Conservation (phyloP, 495 filamentous ascomycete species). For the Neurospora sp. region DNA sequence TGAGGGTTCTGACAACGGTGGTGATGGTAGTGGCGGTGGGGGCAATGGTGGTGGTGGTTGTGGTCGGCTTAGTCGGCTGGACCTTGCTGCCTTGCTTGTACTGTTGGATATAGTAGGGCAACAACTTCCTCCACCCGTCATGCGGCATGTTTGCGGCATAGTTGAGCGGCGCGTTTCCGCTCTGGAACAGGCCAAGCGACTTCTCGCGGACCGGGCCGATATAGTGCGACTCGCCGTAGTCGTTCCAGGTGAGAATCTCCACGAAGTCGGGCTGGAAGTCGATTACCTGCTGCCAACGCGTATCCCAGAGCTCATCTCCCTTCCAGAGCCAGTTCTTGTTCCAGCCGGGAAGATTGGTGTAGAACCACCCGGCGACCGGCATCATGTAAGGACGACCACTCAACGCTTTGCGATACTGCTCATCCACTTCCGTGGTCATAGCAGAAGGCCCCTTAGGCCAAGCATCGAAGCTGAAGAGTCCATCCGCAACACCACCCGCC, state of each 20-base stretch:
- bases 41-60: not conserved
- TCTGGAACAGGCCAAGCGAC: slow-evolving; percentile 9
- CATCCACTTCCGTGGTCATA: slow-evolving; percentile 38
- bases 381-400: slow-evolving; percentile 43
- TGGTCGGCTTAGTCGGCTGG: not conserved
- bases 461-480: slow-evolving; percentile 49
- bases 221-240: slow-evolving; percentile 57
- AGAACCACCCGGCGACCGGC: slow-evolving; percentile 58
- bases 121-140: slow-evolving; percentile 16
- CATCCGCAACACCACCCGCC: slow-evolving; percentile 42
- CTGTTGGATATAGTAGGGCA: slow-evolving; percentile 16
- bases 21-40: not conserved
- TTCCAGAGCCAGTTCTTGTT: slow-evolving; percentile 55
- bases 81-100: slow-evolving; percentile 11
- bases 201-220: slow-evolving; percentile 31
- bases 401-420: slow-evolving; percentile 34
- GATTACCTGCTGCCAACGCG: slow-evolving; percentile 47
- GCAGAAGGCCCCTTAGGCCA: slow-evolving; percentile 40
- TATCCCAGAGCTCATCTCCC: slow-evolving; percentile 48
- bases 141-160: slow-evolving; percentile 10
- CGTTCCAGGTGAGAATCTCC: slow-evolving; percentile 62
- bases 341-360: slow-evolving; percentile 43
- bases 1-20: not conserved
- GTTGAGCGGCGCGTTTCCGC: slow-evolving; percentile 9
- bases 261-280: slow-evolving; percentile 44